Conservation (phyloP, 495 filamentous ascomycete species). For the Neurospora pannonica region DNA sequence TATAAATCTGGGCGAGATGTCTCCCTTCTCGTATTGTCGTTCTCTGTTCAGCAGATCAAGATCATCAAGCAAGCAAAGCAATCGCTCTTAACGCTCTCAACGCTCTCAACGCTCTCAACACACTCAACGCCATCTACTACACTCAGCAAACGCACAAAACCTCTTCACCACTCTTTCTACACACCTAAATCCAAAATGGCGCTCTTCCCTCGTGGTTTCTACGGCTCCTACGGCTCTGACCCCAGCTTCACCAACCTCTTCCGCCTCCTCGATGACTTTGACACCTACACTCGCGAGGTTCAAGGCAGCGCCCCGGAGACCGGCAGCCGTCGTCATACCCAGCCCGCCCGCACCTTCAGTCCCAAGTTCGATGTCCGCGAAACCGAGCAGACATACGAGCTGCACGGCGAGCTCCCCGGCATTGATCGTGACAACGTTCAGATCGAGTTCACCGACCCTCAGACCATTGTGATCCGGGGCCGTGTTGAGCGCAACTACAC, state of each 20-base stretch:
- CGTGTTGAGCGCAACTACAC: slow-evolving; percentile 50
- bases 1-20: neutral
- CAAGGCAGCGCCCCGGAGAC: slow-evolving; percentile 13
- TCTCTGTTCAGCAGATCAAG: slow-evolving; percentile 5
- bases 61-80: slow-evolving; percentile 11
- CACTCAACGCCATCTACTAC: slow-evolving; percentile 5
- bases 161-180: neutral
- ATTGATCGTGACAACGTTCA: slow-evolving; percentile 65
- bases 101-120: slow-evolving; percentile 16
- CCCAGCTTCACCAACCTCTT: slow-evolving; percentile 58
- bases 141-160: slow-evolving; percentile 5
- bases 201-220: slow-evolving; percentile 49
- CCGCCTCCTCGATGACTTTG: slow-evolving; percentile 69
- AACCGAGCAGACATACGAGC: slow-evolving; percentile 55
- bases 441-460: slow-evolving; percentile 75
- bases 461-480: slow-evolving; percentile 68
- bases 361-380: slow-evolving; percentile 72
- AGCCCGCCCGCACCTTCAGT: slow-evolving; percentile 19
- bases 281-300: slow-evolving; percentile 36
- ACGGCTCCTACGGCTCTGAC: slow-evolving; percentile 33
- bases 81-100: neutral
- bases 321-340: slow-evolving; percentile 16
- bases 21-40: neutral
- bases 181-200: slow-evolving; percentile 44
- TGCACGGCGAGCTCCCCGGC: slow-evolving; percentile 84